Evolutionary conservation across 1,139 yeast genomes (phyloP).

Genomic region (Wickerhamomyces sp.): DNA sequence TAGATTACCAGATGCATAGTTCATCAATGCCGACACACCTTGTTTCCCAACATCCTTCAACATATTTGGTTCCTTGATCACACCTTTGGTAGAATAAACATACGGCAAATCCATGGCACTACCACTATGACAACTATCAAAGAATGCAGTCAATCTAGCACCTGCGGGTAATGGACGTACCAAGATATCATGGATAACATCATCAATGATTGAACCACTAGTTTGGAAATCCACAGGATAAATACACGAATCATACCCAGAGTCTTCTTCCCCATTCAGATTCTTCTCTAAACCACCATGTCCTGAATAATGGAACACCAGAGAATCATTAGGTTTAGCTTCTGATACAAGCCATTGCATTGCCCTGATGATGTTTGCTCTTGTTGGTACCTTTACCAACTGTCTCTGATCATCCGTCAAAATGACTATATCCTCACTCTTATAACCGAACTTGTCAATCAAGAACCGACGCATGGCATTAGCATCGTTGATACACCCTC

Average conservation of each 20-base stretch:
- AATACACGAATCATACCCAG: conserved; percentile 84
- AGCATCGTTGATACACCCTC: conserved; percentile 87
- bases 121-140: conserved; percentile 93
- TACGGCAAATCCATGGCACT: conserved; percentile 87
- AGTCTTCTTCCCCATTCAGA: conserved; percentile 84
- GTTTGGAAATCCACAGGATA: conserved; percentile 85
- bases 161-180: conserved; percentile 78
- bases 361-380: conserved; percentile 74
- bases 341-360: conserved; percentile 87
- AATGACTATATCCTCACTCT: conserved; percentile 74
- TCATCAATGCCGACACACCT: conserved; percentile 59
- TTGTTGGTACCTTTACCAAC: conserved; percentile 64
- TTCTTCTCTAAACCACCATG: conserved; percentile 88
- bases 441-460: conserved; percentile 54
- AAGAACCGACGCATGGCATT: conserved; percentile 57
- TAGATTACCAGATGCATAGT: conserved; percentile 70
- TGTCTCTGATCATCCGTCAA: conserved; percentile 69
- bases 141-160: conserved; percentile 80
- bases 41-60: conserved; percentile 80
- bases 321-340: conserved; percentile 81
- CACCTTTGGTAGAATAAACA: conserved; percentile 86
- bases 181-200: conserved; percentile 76
- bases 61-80: conserved; percentile 82
- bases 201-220: conserved; percentile 76
- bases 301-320: conserved; percentile 87